These are phyloP conservation scores for Limnanthes douglasii DNA, from an alignment of 345 rosid genomes.

Conservation along the genomic window DNA sequence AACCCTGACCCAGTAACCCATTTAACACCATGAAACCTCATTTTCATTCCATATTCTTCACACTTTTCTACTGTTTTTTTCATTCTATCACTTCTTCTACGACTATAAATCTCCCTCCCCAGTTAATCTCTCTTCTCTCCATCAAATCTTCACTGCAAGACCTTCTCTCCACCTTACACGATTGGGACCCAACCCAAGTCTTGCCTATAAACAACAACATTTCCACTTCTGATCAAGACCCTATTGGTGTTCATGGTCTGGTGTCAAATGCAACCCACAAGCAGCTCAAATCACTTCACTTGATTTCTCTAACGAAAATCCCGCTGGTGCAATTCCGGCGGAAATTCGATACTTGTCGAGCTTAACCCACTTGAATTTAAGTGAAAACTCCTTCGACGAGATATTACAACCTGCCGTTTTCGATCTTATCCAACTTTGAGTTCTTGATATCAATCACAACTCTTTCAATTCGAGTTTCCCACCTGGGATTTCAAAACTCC, in stretches of 20 bases:
- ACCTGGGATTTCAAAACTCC: conserved; percentile 61
- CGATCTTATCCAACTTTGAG: conserved; percentile 37
- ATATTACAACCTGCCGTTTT: conserved; percentile 39
- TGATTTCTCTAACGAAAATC: conserved; percentile 61
- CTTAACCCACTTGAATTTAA: conserved; percentile 58
- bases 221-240: conserved; percentile 20
- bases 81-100: no score
- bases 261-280: conserved; percentile 43
- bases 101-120: conserved; percentile 39
- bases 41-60: no score
- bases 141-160: conserved; percentile 51
- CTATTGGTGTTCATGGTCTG: conserved; percentile 87
- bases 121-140: conserved; percentile 51
- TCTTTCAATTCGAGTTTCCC: conserved; percentile 60
- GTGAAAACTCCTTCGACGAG: conserved; percentile 46
- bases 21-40: no score
- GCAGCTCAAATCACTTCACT: conserved; percentile 44
- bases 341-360: conserved; percentile 46
- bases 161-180: conserved; percentile 40
- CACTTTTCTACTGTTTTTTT: no score
- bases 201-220: no score
- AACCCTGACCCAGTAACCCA: no score
- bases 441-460: conserved; percentile 78
- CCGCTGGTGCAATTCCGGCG: conserved; percentile 50
- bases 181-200: no score